Conservation (phyloP, 441 rosid species). For the Viola pubescens region DNA sequence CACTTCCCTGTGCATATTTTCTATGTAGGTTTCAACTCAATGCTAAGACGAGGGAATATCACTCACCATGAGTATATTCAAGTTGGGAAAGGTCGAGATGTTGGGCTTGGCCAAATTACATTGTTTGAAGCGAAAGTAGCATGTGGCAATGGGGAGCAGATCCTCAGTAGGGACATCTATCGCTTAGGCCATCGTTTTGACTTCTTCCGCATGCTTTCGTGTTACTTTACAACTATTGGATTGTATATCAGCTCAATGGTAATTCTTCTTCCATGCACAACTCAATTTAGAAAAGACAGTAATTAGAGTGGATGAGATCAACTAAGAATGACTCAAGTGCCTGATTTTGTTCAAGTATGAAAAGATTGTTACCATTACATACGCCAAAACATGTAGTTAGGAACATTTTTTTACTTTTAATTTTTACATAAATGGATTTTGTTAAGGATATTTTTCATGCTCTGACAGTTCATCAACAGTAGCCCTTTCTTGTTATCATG, state of each 20-base stretch:
- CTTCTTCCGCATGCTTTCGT: conserved; percentile 92
- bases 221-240: conserved; percentile 77
- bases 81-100: conserved; percentile 98
- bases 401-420: neutral
- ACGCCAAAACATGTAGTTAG: neutral
- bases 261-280: conserved; percentile 23
- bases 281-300: conserved; percentile 1
- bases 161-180: conserved; percentile 82
- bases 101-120: conserved; percentile 90
- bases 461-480: conserved; percentile 11
- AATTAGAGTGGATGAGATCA: neutral
- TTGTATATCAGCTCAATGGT: conserved; percentile 83
- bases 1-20: conserved; percentile 11
- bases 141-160: conserved; percentile 93
- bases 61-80: conserved; percentile 98
- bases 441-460: neutral
- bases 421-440: neutral
- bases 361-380: neutral
- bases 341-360: neutral
- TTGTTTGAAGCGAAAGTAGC: conserved; percentile 98
- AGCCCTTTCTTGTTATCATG: conserved; percentile 11
- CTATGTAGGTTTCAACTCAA: conserved; percentile 73
- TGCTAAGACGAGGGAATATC: conserved; percentile 74
- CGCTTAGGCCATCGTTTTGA: conserved; percentile 92
- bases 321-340: neutral